A percentile compares a stretch with the other conserved stretches of the same genome.
These are phyloP conservation scores for Paragyromitra xinjiangensis DNA, from an alignment of 495 filamentous ascomycete genomes.

Conservation along the genomic window DNA sequence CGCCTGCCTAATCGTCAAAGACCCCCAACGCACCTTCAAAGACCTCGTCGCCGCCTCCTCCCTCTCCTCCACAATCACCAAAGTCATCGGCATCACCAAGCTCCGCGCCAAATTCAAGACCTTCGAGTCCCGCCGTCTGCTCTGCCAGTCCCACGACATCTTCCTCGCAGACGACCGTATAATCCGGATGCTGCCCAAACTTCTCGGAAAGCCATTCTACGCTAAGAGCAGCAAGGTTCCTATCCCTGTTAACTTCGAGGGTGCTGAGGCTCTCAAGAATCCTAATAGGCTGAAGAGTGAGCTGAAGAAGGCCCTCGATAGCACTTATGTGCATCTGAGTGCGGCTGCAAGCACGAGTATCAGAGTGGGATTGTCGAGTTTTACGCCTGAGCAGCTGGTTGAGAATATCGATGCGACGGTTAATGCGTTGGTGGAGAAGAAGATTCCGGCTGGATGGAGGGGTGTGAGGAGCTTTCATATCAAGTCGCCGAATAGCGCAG, in stretches of 20 bases:
- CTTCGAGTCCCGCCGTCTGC: conserved; percentile 84
- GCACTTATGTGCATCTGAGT: conserved; percentile 77
- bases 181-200: conserved; percentile 74
- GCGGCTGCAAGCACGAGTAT: conserved; percentile 72
- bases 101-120: conserved; percentile 83
- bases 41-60: conserved; percentile 81
- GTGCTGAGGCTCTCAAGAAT: conserved; percentile 47
- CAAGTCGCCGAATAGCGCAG: conserved; percentile 84
- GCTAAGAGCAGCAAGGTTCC: conserved; percentile 79
- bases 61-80: conserved; percentile 76
- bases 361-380: conserved; percentile 74
- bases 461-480: conserved; percentile 84
- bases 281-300: conserved; percentile 71
- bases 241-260: conserved; percentile 75
- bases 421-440: conserved; percentile 73
- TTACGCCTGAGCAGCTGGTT: conserved; percentile 75
- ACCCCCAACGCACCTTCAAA: conserved; percentile 90
- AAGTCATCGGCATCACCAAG: conserved; percentile 83
- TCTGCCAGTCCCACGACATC: conserved; percentile 83
- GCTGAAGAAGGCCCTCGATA: conserved; percentile 73
- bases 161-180: conserved; percentile 90
- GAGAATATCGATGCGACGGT: conserved; percentile 82
- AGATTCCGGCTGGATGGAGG: conserved; percentile 82
- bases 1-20: conserved; percentile 83
- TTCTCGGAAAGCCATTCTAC: conserved; percentile 90